Evolutionary conservation across 805 yeast species (phyloP), one percentile per base, ranked within the genome.

Genomic region (Teunomyces barrocoloradensis): DNA sequence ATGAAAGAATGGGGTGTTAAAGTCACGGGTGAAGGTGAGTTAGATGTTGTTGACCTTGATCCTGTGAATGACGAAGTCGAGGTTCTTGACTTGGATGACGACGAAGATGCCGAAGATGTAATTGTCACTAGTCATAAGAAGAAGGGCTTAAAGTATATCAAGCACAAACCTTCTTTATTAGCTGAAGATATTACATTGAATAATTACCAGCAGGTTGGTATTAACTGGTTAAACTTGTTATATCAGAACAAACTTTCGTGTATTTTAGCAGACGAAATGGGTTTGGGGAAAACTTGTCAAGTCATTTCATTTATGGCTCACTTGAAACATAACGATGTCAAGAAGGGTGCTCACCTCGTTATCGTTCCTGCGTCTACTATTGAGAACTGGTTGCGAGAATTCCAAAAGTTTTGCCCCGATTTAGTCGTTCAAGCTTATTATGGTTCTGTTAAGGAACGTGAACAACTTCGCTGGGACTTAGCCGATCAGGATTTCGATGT

Each of bases 261-360:
- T 69, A 94, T 94, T 47, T 73, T 94, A 42, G 99, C 99, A 0
- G 99, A 94, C 69, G 99, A 94, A 64, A 94, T 94, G 99, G 99
- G 96, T 4, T 74, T 94, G 42, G 99, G 99, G 50, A 94, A 94
- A 63, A 94, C 99, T 0, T 87, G 96, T 63, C 98, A 94, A 68
- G 96, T 94, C 28, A 92, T 94, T 67, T 79, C 97, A 6, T 94
- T 94, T 61, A 70, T 94, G 61, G 90, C 98, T 1, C 84, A 86
- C 60, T 75, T 94, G 58, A 89, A 89, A 60, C 85, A 87, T 55
- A 62, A 65, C n/a, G 77, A 74, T n/a, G 62, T 64, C 1, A 54
- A 52, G 18, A 60, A 58, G 23, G 95, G 96, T 0, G 97, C 97
- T 1, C 98, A 94, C 73, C 71, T 94, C 49, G 87, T 94, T 29